These are phyloP conservation scores for Xylariales sp. DNA, from an alignment of 2,329 filamentous ascomycete genomes.

Conservation along the genomic window DNA sequence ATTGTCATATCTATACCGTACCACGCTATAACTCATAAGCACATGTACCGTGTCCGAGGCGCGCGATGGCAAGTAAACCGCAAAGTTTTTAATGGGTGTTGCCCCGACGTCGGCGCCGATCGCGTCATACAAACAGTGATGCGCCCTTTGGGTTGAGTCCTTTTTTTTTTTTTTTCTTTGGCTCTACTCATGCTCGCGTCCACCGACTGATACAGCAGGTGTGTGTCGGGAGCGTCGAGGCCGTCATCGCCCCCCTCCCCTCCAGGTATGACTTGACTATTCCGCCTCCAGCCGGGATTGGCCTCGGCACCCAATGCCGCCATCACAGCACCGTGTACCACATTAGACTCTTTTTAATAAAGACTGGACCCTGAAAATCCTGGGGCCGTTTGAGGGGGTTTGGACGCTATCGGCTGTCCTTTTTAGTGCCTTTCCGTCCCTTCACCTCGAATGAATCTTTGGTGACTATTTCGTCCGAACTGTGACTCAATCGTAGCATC, in stretches of 20 bases:
- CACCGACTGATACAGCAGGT: not conserved
- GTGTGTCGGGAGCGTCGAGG: not conserved
- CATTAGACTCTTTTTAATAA: slow-evolving; percentile 19
- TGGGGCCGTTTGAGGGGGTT: not conserved
- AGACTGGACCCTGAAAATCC: slow-evolving; percentile 25
- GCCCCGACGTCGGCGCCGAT: slow-evolving; percentile 30
- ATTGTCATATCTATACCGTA: not conserved
- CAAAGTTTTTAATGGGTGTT: not conserved
- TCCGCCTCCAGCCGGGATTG: slow-evolving; percentile 30
- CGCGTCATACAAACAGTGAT: slow-evolving; percentile 17
- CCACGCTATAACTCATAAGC: not conserved
- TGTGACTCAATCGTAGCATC: slow-evolving; percentile 12
- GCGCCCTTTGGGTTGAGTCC: slow-evolving; percentile 12
- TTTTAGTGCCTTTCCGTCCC: not conserved
- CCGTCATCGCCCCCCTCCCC: slow-evolving; percentile 25
- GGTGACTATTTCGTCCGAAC: not conserved
- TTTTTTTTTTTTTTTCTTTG: not conserved
- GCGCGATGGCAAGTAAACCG: not conserved
- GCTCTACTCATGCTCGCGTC: not conserved
- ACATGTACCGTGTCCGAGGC: no score
- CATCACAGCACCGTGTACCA: slow-evolving; percentile 12
- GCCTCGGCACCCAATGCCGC: not conserved
- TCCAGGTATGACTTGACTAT: not conserved
- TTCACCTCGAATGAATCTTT: not conserved
- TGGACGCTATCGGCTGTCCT: slow-evolving; percentile 18